Percentiles rank a stretch among this genome's conserved stretches.
Evolutionary conservation across 2,329 filamentous ascomycete genomes (phyloP).

Genomic region (Penicillium rolfsii): DNA sequence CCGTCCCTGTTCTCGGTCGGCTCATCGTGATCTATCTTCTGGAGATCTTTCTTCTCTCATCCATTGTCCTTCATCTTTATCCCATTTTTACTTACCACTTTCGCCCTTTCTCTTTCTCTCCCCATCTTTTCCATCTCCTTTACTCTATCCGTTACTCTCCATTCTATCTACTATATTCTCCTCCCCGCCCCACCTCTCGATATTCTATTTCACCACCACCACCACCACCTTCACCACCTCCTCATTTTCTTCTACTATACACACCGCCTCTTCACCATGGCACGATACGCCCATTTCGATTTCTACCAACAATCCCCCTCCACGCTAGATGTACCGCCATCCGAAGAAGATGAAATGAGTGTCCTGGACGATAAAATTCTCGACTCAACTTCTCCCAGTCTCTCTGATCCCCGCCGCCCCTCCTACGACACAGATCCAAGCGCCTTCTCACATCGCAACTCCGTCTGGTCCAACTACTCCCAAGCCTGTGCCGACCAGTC

Average conservation of each 20-base stretch:
- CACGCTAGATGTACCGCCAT: constrained; percentile 45
- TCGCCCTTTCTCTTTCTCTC: constrained; percentile 1
- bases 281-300: constrained; percentile 51
- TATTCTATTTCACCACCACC: constrained; percentile 14
- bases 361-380: constrained; percentile 55
- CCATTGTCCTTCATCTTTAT: constrained; percentile 3
- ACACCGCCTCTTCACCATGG: constrained; percentile 41
- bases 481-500: constrained; percentile 48
- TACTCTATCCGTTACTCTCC: background rate
- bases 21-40: constrained; percentile 1
- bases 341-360: constrained; percentile 58
- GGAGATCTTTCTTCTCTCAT: background rate
- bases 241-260: constrained; percentile 4
- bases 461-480: constrained; percentile 54
- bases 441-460: constrained; percentile 57
- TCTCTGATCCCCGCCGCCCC: constrained; percentile 51
- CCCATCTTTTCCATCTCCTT: background rate
- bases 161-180: constrained; percentile 7
- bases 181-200: background rate
- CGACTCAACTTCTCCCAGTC: constrained; percentile 54
- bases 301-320: constrained; percentile 51
- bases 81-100: background rate
- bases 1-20: constrained; percentile 3
- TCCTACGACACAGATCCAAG: constrained; percentile 54
- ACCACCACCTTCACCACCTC: constrained; percentile 16